Base-by-base conservation (phyloP, 257 asterid genomes). In the Solanum megistacrolobum region DNA sequence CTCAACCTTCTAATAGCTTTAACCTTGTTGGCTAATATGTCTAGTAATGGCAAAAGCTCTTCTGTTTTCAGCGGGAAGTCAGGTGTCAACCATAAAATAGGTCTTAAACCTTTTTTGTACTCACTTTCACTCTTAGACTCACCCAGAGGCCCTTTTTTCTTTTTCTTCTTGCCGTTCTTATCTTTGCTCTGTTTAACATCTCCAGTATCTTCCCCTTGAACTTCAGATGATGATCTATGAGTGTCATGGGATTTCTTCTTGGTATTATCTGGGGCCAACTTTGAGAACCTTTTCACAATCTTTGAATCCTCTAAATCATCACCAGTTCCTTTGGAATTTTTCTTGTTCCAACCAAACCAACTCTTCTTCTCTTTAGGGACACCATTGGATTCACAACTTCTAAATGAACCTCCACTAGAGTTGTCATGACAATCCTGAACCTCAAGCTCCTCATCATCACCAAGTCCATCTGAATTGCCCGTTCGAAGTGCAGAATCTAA, bases 51-150 rank as follows among this genome's bases (percentile, higher is more conserved):
- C 90, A 97, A 91, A 88, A 97, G 95, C 89, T 97, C 99, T 89
- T 97, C 98, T 3, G 98, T 94, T 94, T 92, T 92, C 91, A 97
- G 91, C 66, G 98, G 99, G 88, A 96, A 96, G 93, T 95, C 99
- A 21, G 99, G 99, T 20, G 99, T 97, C 92, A 97, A 91, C 99
- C 99, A 97, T 85, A 97, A 90, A 89, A 96, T 98, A n/a, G 99
- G 99, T 86, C 98, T 94, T 90, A 97, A 84, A 36, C 99, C 99
- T 88, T 97, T 97, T 91, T 96, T 97, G 84, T 95, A 97, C 90
- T 96, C 99, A 74, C 93, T 92, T 88, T 92, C 93, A 41, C 55
- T 89, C 90, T 91, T 90, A 55, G 89, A 87, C 83, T 91, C 93
- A 60, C 83, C 68, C 6, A 83, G 21, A 7, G 90, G 48, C 72